Conservation (phyloP, 2,329 filamentous ascomycete species). For the Volutella citrinella region DNA sequence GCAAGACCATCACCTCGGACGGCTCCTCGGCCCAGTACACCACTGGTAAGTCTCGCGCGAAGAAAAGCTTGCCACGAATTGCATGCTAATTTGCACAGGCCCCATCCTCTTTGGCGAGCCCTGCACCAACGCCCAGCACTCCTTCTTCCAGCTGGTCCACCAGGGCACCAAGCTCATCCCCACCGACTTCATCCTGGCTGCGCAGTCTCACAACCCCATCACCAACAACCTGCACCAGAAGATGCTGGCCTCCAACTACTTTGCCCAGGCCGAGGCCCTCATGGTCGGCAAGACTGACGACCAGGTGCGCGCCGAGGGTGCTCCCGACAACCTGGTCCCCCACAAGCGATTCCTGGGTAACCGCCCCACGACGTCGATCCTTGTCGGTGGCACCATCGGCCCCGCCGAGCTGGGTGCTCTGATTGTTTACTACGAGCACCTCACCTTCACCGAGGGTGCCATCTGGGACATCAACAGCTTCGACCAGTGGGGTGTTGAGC, state of each 20-base stretch:
- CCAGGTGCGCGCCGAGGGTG: constrained; percentile 72
- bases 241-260: constrained; percentile 91
- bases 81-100: constrained; percentile 40
- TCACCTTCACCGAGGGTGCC: constrained; percentile 96
- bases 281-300: constrained; percentile 89
- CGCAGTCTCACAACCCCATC: constrained; percentile 94
- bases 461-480: constrained; percentile 99
- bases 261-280: constrained; percentile 82
- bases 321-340: constrained; percentile 73
- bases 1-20: constrained; percentile 92
- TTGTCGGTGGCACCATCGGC: constrained; percentile 87
- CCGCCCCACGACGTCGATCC: constrained; percentile 91
- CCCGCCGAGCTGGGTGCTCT: constrained; percentile 89
- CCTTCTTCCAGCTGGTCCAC: constrained; percentile 99
- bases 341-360: constrained; percentile 99
- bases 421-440: constrained; percentile 98
- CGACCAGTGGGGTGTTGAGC: constrained; percentile 98
- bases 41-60: constrained; percentile 64
- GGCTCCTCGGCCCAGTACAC: constrained; percentile 93
- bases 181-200: constrained; percentile 95
- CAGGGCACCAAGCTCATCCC: constrained; percentile 99
- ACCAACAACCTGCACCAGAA: constrained; percentile 92
- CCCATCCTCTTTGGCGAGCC: constrained; percentile 97
- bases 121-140: constrained; percentile 98
- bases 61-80: too few relatives aligned